phyloP scores from a whole-genome alignment of 1,284 basidiomycete genomes.

The Trichosporon asahii region DNA sequence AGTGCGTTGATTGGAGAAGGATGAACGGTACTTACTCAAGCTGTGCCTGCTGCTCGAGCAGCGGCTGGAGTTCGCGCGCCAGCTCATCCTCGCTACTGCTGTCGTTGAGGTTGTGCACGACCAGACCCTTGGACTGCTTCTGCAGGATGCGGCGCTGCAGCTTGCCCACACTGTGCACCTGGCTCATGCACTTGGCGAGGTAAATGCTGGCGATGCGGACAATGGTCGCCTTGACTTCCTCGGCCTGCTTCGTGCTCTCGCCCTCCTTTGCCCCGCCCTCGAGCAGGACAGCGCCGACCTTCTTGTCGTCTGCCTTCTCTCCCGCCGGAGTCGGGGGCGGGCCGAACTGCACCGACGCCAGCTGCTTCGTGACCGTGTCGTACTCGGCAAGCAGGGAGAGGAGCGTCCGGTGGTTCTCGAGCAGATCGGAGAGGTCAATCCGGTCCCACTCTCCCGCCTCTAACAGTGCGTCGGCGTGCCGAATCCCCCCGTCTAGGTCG shows the following conservation, averaged over 20 bases:
- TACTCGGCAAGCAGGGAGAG: conserved; percentile 81
- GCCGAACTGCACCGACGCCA: neutral
- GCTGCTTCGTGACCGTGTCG: conserved; percentile 74
- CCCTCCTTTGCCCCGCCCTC: conserved; percentile 27
- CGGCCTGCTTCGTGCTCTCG: conserved; percentile 3
- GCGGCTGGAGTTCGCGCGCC: conserved; percentile 70
- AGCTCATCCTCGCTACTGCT: conserved; percentile 56
- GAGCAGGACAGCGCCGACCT: conserved; percentile 30
- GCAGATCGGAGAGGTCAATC: conserved; percentile 56
- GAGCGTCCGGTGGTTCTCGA: conserved; percentile 70
- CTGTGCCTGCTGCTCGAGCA: conserved; percentile 84
- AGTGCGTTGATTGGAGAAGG: too few relatives aligned
- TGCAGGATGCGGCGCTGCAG: conserved; percentile 6
- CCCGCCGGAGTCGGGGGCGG: conserved; percentile 63
- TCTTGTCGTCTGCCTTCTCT: conserved; percentile 65
- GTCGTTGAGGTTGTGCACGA: neutral
- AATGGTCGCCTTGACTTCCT: conserved; percentile 3
- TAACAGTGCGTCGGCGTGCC: conserved; percentile 34
- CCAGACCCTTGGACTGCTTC: neutral
- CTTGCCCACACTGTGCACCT: neutral
- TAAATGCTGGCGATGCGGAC: conserved; percentile 1
- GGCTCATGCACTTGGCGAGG: conserved; percentile 2
- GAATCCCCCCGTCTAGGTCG: conserved; percentile 67
- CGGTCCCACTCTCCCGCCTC: conserved; percentile 6
- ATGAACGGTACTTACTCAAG: conserved; percentile 64